Conservation (phyloP, 2,329 filamentous ascomycete species). For the Botrytis sinoallii region DNA sequence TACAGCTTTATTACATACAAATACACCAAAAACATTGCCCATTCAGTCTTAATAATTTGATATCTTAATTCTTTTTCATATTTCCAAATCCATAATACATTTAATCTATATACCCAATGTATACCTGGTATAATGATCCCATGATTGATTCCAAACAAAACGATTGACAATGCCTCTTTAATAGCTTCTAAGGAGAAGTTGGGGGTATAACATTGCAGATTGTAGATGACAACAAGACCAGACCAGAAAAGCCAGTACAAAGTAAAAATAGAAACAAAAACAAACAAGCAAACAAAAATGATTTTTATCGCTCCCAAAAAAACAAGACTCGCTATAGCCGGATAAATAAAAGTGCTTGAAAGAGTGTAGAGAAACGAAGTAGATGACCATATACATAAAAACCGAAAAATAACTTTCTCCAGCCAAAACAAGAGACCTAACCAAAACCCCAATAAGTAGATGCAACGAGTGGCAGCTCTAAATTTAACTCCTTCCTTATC, state of each 20-base stretch:
- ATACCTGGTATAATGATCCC: neutral
- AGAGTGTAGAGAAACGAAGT: conserved; percentile 13
- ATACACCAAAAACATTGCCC: neutral
- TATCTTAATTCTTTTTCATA: neutral
- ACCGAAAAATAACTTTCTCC: neutral
- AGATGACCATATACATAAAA: conserved; percentile 13
- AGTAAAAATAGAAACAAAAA: neutral
- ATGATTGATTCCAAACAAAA: neutral
- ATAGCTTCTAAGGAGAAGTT: neutral
- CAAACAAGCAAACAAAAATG: neutral
- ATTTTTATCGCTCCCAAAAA: neutral
- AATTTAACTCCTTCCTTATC: conserved; percentile 13
- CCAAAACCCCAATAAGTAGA: neutral
- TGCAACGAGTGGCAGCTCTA: conserved; percentile 6
- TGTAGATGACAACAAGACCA: conserved; percentile 1
- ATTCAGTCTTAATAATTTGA: neutral
- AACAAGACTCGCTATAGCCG: neutral
- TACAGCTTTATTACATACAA: neutral
- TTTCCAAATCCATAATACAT: neutral
- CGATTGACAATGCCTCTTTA: neutral
- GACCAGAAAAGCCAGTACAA: neutral
- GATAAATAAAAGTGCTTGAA: conserved; percentile 1
- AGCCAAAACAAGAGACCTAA: neutral
- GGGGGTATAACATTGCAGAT: conserved; percentile 9
- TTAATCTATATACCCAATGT: neutral